Evolutionary conservation across 495 filamentous ascomycete species (phyloP), one percentile per base, ranked within the genome.

Genomic region (Tetracladium setigerum): DNA sequence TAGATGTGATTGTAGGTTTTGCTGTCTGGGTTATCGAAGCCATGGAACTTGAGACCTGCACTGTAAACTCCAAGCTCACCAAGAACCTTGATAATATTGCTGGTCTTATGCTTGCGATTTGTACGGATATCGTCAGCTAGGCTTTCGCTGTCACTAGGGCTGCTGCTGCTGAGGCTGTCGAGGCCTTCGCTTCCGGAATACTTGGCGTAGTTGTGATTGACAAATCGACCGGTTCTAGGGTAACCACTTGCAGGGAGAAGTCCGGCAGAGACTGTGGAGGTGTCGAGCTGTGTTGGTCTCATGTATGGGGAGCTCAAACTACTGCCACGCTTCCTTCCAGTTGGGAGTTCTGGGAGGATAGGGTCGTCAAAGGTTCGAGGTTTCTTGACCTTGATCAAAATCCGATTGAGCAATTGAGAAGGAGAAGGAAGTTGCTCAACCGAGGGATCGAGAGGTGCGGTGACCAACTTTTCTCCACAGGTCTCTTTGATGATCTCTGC

Each of bases 331-430:
- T 62, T 62, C 7, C 83, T 80, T 30, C 73, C 70, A 30, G 61
- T 60, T 8, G 68, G 55, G 19, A 71, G 53, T 19, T 73, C 57
- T 51, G 39, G 57, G 41, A 41, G 62, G 59, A 49, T 61, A 53
- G 57, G 65, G 49, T 65, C 67, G 59, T 68, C 67, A 45, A 54
- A 61, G 17, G 56, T 65, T 38, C 66, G 67, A 24, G 72, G 63
- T 47, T 72, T 82, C 60, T 98, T 98, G 49, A 96, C 92, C 58
- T 98, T 98, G 68, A 98, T 82, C 42, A 98, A 67, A 51, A 98
- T 89, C 27, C 78, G 81, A 54, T 84, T 69, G 63, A 81, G 84
- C 18, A 98, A 69, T 41, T 95, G 83, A 31, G 94, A 83, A 0
- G 92, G 92, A 0, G 89, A 84, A 1, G 92, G 92, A 17, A 98